phyloP scores from a whole-genome alignment of 208 protist genomes.

The Trypanosoma vivax region DNA sequence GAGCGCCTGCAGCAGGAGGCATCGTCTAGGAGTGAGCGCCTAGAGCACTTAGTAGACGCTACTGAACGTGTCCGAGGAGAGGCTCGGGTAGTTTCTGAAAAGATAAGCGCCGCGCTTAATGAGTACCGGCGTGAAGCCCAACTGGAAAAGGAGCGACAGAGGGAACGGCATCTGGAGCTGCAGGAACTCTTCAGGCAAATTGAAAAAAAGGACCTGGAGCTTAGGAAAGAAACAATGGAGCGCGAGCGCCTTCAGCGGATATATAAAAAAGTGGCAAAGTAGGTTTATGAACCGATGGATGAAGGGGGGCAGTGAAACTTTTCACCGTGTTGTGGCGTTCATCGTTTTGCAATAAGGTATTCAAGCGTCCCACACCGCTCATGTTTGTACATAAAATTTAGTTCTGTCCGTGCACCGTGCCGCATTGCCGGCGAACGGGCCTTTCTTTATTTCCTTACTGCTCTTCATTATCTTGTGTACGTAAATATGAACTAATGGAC shows the following conservation, averaged over 20 bases:
- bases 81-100: conserved; percentile 37
- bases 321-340: no score
- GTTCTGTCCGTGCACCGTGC: no score
- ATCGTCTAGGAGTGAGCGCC: background rate
- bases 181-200: conserved; percentile 51
- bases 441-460: no score
- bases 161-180: conserved; percentile 46
- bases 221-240: conserved; percentile 55
- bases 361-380: no score
- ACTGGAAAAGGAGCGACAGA: conserved; percentile 24
- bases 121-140: conserved; percentile 34
- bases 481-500: no score
- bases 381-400: no score
- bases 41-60: conserved; percentile 31
- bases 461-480: no score
- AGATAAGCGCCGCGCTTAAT: conserved; percentile 43
- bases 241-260: conserved; percentile 61
- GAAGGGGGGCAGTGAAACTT: no score
- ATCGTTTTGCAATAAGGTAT: no score
- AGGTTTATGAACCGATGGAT: no score
- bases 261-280: conserved; percentile 40
- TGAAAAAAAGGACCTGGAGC: conserved; percentile 59
- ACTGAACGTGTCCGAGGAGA: conserved; percentile 29
- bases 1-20: background rate
- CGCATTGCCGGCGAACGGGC: no score